Conservation (phyloP, 2,329 filamentous ascomycete genomes). For the Exophiala sp. region DNA sequence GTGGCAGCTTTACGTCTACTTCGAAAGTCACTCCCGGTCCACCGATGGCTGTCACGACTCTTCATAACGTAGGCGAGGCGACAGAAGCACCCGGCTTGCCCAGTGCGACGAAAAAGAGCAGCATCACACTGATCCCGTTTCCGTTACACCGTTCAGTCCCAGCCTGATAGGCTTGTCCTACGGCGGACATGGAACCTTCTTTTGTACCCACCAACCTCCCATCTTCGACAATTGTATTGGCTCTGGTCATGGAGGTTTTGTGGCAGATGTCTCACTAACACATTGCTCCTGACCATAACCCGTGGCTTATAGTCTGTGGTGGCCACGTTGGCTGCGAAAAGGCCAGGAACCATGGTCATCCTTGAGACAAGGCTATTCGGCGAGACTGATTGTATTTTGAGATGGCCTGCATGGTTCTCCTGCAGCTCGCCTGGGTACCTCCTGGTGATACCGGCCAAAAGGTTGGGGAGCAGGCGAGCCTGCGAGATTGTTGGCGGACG, state of each 20-base stretch:
- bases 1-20: background rate
- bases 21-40: background rate
- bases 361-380: background rate
- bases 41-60: background rate
- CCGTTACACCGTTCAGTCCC: background rate
- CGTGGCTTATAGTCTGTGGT: background rate
- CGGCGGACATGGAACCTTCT: background rate
- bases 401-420: background rate
- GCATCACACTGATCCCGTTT: background rate
- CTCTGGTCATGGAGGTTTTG: too few species aligned
- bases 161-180: background rate
- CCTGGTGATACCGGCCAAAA: background rate
- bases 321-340: background rate
- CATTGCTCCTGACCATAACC: background rate
- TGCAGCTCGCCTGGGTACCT: background rate
- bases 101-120: background rate
- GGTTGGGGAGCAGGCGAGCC: background rate
- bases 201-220: background rate
- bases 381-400: background rate
- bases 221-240: background rate
- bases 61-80: background rate
- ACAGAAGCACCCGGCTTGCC: background rate
- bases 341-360: background rate
- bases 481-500: background rate
- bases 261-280: too few species aligned